Conservation (phyloP, 2,329 filamentous ascomycete genomes). For the Aspergillus eucalypticola region DNA sequence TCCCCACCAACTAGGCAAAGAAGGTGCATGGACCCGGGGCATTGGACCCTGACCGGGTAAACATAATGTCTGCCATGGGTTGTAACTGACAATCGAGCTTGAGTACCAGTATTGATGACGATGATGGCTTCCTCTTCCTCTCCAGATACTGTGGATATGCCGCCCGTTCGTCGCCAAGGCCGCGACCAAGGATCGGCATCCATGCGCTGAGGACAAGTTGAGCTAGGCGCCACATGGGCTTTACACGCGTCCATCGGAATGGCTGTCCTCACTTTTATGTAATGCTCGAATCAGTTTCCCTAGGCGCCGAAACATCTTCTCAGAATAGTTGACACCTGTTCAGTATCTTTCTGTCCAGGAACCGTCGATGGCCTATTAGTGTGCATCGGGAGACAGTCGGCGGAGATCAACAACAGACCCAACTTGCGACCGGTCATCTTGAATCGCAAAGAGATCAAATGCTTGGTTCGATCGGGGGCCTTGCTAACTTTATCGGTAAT, state of each 20-base stretch:
- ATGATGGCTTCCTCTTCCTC: no score
- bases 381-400: neutral
- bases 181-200: slow-evolving; percentile 5
- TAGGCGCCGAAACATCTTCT: no score
- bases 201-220: neutral
- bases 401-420: neutral
- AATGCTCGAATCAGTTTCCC: neutral
- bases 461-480: neutral
- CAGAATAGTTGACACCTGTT: neutral
- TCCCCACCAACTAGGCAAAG: neutral
- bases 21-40: neutral
- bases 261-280: slow-evolving; percentile 1
- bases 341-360: neutral
- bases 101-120: neutral
- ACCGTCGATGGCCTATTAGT: neutral
- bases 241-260: slow-evolving; percentile 5
- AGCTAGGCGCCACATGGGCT: neutral
- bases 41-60: slow-evolving; percentile 4
- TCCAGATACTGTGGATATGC: no score
- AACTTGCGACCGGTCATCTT: neutral
- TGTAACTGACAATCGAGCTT: neutral
- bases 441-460: neutral
- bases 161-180: neutral
- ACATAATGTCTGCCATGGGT: neutral
- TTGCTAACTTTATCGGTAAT: neutral